Evolutionary conservation across 2,329 filamentous ascomycete species (phyloP).

Genomic region (Cytospora mali): DNA sequence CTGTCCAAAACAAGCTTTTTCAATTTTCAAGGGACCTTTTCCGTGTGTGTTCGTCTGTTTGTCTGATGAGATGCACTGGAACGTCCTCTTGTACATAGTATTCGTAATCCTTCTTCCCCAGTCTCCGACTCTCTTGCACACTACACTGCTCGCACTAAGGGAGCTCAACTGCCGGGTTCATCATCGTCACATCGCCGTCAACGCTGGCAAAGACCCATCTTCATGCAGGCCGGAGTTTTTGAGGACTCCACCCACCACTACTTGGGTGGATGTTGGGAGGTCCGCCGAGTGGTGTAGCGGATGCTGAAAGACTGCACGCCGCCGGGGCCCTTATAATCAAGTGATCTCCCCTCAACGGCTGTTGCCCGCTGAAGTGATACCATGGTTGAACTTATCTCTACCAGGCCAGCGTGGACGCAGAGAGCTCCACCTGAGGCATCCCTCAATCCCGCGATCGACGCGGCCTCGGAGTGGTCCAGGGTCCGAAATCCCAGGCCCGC

Average conservation of each 20-base stretch:
- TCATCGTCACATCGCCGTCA: slow-evolving; percentile 12
- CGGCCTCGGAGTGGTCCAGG: slow-evolving; percentile 8
- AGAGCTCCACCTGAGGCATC: neutral
- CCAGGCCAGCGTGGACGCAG: neutral
- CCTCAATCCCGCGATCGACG: slow-evolving; percentile 1
- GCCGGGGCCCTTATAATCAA: neutral
- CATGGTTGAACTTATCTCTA: neutral
- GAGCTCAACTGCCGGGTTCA: neutral
- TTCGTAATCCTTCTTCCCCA: neutral
- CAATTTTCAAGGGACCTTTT: neutral
- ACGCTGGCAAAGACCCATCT: slow-evolving; percentile 11
- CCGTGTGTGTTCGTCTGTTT: no score
- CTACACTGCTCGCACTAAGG: no score
- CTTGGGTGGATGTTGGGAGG: slow-evolving; percentile 3
- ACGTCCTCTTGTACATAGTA: no score
- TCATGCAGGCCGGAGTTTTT: slow-evolving; percentile 13
- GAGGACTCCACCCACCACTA: slow-evolving; percentile 13
- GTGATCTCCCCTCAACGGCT: neutral
- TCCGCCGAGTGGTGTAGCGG: neutral
- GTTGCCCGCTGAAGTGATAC: neutral
- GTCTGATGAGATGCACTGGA: neutral
- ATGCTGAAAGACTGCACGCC: slow-evolving; percentile 1
- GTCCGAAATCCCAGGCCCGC: slow-evolving; percentile 14
- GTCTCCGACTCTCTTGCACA: neutral
- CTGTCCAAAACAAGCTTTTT: neutral